Evolutionary conservation across 208 protist genomes (phyloP).

Genomic region (Trypanosoma conorhini): DNA sequence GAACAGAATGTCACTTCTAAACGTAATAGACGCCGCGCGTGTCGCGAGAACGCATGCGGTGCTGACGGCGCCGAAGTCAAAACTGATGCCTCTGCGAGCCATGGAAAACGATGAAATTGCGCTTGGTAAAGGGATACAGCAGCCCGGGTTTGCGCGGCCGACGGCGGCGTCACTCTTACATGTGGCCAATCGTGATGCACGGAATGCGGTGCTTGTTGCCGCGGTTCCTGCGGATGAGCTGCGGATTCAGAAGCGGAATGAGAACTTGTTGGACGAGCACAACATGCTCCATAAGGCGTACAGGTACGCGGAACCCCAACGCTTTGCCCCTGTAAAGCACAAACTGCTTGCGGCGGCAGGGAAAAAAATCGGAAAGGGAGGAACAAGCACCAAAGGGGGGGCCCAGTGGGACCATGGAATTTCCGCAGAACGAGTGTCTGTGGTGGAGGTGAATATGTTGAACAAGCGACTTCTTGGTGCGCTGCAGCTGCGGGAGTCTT

Average conservation of each 20-base stretch:
- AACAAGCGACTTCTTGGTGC: slow-evolving; percentile 31
- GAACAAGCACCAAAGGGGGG: background rate
- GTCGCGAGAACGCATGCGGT: background rate
- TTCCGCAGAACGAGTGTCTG: slow-evolving; percentile 1
- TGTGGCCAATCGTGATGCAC: slow-evolving; percentile 34
- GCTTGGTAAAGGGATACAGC: slow-evolving; percentile 27
- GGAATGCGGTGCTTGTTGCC: slow-evolving; percentile 35
- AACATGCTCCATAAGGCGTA: slow-evolving; percentile 40
- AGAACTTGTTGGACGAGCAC: slow-evolving; percentile 60
- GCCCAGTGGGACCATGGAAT: background rate
- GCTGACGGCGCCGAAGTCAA: background rate
- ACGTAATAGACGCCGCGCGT: background rate
- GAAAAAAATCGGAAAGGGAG: background rate
- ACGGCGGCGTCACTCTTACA: slow-evolving; percentile 67
- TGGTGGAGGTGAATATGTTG: slow-evolving; percentile 45
- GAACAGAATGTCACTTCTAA: background rate
- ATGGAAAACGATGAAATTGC: slow-evolving; percentile 70
- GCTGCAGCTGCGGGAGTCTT: background rate
- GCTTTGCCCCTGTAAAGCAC: slow-evolving; percentile 21
- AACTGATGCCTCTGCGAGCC: slow-evolving; percentile 29
- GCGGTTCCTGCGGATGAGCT: slow-evolving; percentile 46
- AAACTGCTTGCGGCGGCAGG: background rate
- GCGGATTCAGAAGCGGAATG: slow-evolving; percentile 39
- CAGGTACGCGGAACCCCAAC: slow-evolving; percentile 17
- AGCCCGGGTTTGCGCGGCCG: slow-evolving; percentile 59